Evolutionary conservation across 2,329 filamentous ascomycete species (phyloP).

Genomic region (Fusarium pseudocircinatum): DNA sequence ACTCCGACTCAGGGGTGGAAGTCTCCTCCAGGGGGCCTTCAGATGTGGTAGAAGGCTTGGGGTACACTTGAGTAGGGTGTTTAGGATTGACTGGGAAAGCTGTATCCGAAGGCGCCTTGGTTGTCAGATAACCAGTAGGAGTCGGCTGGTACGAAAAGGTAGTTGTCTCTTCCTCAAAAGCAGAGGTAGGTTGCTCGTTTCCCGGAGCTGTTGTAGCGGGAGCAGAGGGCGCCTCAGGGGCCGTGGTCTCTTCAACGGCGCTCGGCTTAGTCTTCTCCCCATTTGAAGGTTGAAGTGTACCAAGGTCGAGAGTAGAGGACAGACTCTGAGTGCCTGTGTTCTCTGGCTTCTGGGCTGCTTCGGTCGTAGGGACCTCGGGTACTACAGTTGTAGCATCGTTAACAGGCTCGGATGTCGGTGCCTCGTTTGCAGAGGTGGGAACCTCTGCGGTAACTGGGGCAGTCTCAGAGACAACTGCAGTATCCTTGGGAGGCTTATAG

Average conservation of each 20-base stretch:
- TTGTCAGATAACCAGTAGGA: conserved; percentile 11
- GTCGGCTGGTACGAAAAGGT: conserved; percentile 8
- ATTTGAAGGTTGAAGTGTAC: conserved; percentile 32
- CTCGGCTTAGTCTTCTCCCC: conserved; percentile 6
- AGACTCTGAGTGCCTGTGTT: conserved; percentile 3
- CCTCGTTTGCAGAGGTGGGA: background rate
- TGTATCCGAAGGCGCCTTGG: conserved; percentile 8
- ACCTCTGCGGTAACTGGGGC: background rate
- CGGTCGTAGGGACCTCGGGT: conserved; percentile 1
- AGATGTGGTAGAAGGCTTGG: background rate
- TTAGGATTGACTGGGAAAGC: conserved; percentile 11
- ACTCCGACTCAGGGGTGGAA: conserved; percentile 1
- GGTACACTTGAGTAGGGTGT: conserved; percentile 6
- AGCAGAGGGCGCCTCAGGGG: conserved; percentile 10
- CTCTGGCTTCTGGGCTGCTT: conserved; percentile 15
- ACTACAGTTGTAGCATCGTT: conserved; percentile 4
- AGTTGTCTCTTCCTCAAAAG: conserved; percentile 1
- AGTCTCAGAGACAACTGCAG: background rate
- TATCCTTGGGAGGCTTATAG: background rate
- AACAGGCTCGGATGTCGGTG: conserved; percentile 1
- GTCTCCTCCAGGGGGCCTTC: background rate
- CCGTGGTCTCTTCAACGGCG: conserved; percentile 19
- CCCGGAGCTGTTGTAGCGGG: background rate
- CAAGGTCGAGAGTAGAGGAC: conserved; percentile 38
- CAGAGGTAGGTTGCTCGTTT: conserved; percentile 2